Base-by-base conservation (phyloP, 345 rosid genomes). In the Sonneratia alba region DNA sequence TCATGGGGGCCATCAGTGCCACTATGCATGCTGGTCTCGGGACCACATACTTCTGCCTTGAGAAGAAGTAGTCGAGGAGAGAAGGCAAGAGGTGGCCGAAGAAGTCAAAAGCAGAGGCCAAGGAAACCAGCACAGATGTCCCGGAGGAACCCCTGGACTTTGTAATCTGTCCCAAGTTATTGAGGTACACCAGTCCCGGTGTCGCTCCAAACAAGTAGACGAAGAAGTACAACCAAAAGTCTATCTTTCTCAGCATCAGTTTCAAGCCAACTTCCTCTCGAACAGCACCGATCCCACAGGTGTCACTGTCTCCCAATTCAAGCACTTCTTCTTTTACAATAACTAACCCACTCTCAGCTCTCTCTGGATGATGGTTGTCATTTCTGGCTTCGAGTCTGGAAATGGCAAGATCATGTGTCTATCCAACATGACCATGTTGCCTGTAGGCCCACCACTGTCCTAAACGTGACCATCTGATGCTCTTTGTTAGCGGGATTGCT, bases 1-100 rank as follows among this genome's bases (percentile, higher is more conserved):
- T 82, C 83, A 89, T 89, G 14, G 91, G 91, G 1, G 76, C 82
- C 87, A 85, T 77, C 66, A 90, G 71, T 51, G 78, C 79, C 1
- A 76, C 91, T 73, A 92, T 82, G 4, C 76, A 81, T 19, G 83
- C 93, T 36, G 93, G 83, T 36, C 91, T 81, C 45, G 93, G 72
- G 4, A 87, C 72, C 81, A 76, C 70, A 66, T 76, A 75, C 71
- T 79, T 81, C 21, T 77, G 79, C 78, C 96, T 85, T 37, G 91
- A 80, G 79, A 90, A 76, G 65, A 81, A 79, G 79, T 80, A 88
- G 59, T 88, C 97, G 27, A 82, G 40, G 19, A 92, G 72, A 34
- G 97, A 95, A 7, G 97, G 99, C 19, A 90, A 34, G 76, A 95
- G 89, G 55, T 97, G 99, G 47, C 99, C 99, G 67, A 95, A 92